A percentile compares a stretch with the other conserved stretches of the same genome.
Evolutionary conservation across 1,284 basidiomycete genomes (phyloP).

Genomic region (Blastosporella zonata): DNA sequence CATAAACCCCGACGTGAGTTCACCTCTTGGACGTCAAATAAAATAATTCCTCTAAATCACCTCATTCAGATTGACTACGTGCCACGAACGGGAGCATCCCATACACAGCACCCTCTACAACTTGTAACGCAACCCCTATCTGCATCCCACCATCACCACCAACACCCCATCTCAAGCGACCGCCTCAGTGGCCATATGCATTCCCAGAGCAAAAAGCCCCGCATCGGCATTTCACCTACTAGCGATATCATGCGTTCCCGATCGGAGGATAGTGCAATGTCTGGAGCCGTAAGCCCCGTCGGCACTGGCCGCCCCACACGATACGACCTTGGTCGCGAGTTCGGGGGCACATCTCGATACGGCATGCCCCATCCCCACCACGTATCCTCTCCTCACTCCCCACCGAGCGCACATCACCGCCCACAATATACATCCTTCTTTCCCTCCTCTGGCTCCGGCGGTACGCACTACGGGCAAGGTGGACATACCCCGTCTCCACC

Average conservation of each 20-base stretch:
- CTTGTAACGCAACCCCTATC: slow-evolving; percentile 13
- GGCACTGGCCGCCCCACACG: slow-evolving; percentile 7
- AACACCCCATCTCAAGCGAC: slow-evolving; percentile 18
- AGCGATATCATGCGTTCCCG: slow-evolving; percentile 8
- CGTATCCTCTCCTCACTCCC: slow-evolving; percentile 23
- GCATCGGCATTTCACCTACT: slow-evolving; percentile 8
- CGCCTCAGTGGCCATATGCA: slow-evolving; percentile 12
- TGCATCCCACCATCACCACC: slow-evolving; percentile 13
- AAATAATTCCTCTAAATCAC: background rate
- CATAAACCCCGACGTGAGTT: slow-evolving; percentile 11
- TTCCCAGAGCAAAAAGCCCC: slow-evolving; percentile 15
- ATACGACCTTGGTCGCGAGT: slow-evolving; percentile 8
- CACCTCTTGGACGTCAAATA: background rate
- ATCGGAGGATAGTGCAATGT: slow-evolving; percentile 12
- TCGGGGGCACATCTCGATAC: background rate
- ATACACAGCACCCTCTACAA: slow-evolving; percentile 7
- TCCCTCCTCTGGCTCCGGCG: slow-evolving; percentile 18
- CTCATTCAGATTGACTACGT: slow-evolving; percentile 12
- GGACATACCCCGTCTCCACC: slow-evolving; percentile 20
- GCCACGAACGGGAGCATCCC: slow-evolving; percentile 4
- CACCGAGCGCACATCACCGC: slow-evolving; percentile 20
- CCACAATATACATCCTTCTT: slow-evolving; percentile 29
- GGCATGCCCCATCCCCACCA: slow-evolving; percentile 21
- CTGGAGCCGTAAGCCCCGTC: slow-evolving; percentile 11
- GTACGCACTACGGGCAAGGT: slow-evolving; percentile 9